Percentiles rank a stretch among this genome's conserved stretches.
Conservation (phyloP, 768 basidiomycete species). For the Lanmaoa rubissima region DNA sequence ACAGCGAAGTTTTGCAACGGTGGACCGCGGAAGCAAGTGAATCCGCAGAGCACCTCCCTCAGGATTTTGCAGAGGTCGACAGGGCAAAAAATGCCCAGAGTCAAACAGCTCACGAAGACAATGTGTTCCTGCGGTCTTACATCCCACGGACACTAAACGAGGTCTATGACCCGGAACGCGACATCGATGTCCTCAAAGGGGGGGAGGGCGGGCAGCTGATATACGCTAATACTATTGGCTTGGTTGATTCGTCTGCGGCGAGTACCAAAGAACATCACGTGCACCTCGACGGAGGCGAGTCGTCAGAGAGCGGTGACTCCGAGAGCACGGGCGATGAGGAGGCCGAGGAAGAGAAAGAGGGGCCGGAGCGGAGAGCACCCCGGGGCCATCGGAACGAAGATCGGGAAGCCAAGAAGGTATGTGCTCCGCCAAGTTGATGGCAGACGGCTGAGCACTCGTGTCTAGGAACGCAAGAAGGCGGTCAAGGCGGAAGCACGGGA, state of each 20-base stretch:
- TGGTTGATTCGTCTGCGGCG: constrained; percentile 46
- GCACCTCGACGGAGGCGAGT: constrained; percentile 19
- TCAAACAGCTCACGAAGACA: constrained; percentile 67
- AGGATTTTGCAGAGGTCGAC: constrained; percentile 6
- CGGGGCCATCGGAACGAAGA: constrained; percentile 94
- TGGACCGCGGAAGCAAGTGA: constrained; percentile 47
- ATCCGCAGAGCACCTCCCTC: constrained; percentile 13
- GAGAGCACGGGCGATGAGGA: constrained; percentile 34
- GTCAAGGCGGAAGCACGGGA: constrained; percentile 85
- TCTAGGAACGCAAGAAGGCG: constrained; percentile 87
- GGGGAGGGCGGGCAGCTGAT: constrained; percentile 77
- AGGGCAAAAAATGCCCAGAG: constrained; percentile 15
- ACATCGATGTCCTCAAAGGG: constrained; percentile 68
- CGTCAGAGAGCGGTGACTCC: constrained; percentile 22
- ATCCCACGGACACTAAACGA: constrained; percentile 93
- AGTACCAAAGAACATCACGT: constrained; percentile 11
- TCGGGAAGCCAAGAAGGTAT: constrained; percentile 84
- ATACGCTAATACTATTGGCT: constrained; percentile 83
- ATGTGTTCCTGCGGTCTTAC: constrained; percentile 85
- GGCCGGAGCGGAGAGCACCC: constrained; percentile 51
- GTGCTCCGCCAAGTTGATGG: constrained; percentile 3
- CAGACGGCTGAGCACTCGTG: constrained; percentile 9
- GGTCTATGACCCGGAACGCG: constrained; percentile 92
- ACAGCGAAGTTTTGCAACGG: constrained; percentile 35
- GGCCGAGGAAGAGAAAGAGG: constrained; percentile 36